These are phyloP conservation scores for Epichloe glyceriae DNA, from an alignment of 2,329 filamentous ascomycete genomes.

Conservation along the genomic window DNA sequence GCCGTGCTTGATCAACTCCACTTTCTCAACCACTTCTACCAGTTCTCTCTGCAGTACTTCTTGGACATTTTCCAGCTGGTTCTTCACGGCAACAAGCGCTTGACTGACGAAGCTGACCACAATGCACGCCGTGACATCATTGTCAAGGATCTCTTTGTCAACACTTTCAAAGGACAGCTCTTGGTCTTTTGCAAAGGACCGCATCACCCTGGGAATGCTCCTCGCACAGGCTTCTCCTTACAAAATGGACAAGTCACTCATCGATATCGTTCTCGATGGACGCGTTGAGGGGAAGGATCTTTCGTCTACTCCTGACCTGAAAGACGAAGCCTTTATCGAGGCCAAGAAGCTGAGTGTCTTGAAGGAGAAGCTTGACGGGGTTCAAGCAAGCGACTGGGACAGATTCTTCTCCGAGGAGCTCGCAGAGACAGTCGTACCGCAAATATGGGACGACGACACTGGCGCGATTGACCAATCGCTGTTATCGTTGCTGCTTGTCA, in stretches of 20 bases:
- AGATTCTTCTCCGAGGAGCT: constrained; percentile 75
- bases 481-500: constrained; percentile 76
- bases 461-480: constrained; percentile 63
- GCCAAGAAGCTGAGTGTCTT: constrained; percentile 59
- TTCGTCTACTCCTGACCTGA: constrained; percentile 51
- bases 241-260: constrained; percentile 80
- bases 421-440: constrained; percentile 72
- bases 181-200: constrained; percentile 84
- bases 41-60: constrained; percentile 98
- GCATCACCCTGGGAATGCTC: constrained; percentile 86
- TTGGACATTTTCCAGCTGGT: constrained; percentile 94
- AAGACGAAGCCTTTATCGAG: constrained; percentile 54
- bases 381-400: constrained; percentile 58
- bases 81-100: constrained; percentile 63
- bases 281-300: constrained; percentile 65
- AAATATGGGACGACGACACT: constrained; percentile 52
- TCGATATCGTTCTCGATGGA: constrained; percentile 76
- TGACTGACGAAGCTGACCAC: constrained; percentile 60
- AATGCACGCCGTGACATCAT: constrained; percentile 77
- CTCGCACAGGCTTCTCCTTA: constrained; percentile 93
- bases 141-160: constrained; percentile 80
- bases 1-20: constrained; percentile 93
- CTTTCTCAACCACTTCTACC: constrained; percentile 98
- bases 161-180: constrained; percentile 87
- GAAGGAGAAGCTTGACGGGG: constrained; percentile 54